Base-by-base conservation (phyloP, 306 rosid species). In the Quercus variabilis region DNA sequence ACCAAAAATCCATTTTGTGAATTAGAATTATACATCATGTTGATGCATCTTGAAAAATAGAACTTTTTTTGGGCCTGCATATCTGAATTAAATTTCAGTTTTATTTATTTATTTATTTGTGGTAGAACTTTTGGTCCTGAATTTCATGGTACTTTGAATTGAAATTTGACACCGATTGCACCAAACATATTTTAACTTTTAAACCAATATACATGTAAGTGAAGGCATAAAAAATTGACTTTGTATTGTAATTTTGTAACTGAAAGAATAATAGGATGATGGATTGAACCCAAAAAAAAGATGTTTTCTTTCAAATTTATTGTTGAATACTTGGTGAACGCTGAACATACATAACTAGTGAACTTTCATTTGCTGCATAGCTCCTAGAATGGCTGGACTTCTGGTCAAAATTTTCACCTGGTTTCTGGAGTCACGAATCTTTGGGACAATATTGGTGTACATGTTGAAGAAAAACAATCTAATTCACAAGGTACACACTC, bases 301-400 rank as follows among this genome's bases (percentile, higher is more conserved):
- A 11, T 49, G 5, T 49, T 10, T 49, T 10, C 5, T 11, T 49
- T 49, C 15, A 10, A 12, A 2, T 49, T 49, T 12, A 3, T 49
- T 25, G 74, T 76, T 69, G 78, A 49, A 49, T 43, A 60, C 26
- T 12, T 23, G 41, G 41, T 67, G 79, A 76, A 64, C 71, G 41
- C 30, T 67, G 79, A 76, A 64, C 71, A 57, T 5, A 17, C 12
- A 76, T 74, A 60, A 33, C 33, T 73, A 69, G 78, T 84, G 46
- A 87, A 74, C 58, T 19, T 69, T 2, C 10, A 75, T 76, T 54
- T 68, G 25, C 20, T 38, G 26, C 55, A 21, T 84, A 94, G 98
- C 98, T 83, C 98, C 98, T 26, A 93, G 93, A 41, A 86, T 92
- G 98, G 77, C 97, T 79, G 98, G 97, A 63, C 20, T 88, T 65